Evolutionary conservation across 371 early-diverging fungal species (phyloP), one percentile per base, ranked within the genome.

Genomic region (Encephalitozoon intestinalis): DNA sequence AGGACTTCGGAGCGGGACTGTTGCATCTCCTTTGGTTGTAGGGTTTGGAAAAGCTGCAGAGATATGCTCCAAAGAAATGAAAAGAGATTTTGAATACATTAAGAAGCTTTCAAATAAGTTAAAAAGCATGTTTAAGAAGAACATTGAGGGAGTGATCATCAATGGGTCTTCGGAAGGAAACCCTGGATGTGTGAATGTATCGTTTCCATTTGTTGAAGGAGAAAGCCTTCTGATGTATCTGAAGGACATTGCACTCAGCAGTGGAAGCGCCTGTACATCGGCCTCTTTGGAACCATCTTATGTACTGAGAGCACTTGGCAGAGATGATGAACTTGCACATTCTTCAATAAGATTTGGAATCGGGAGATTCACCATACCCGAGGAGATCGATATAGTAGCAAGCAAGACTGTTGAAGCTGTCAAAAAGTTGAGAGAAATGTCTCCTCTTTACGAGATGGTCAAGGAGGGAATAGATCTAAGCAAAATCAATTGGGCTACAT

Each of bases 131-230:
- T 40, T 79, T 12, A 75, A 37, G 30, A 67, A 64, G 25, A 71
- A 58, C 25, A 39, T 79, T n/a, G 76, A 72, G 25, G 44, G 54
- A 41, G 44, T 75, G 11, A 44, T 75, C 12, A 40, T 54, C n/a
- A 79, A 79, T 70, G 67, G 76, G 76, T 53, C n/a, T 78, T 11
- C 41, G 26, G n/a, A 79, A 49, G 44, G 76, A 46, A 67, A 53
- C 63, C 82, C 85, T 18, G 87, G 94, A 34, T 98, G 99, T 84
- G 90, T 97, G 73, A 98, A 98, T 83, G 86, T 98, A 58, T 94
- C 95, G n/a, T 98, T 98, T 82, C 91, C 94, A 2, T 96, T 94
- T 85, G 94, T 98, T 23, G 99, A 98, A 87, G 99, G 99, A 68
- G 99, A 98, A 86, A 94, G 95, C 0, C 88, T 98, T 46, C 84